Conservation (phyloP, 129 eudicot genomes). For the Centaurea solstitialis region DNA sequence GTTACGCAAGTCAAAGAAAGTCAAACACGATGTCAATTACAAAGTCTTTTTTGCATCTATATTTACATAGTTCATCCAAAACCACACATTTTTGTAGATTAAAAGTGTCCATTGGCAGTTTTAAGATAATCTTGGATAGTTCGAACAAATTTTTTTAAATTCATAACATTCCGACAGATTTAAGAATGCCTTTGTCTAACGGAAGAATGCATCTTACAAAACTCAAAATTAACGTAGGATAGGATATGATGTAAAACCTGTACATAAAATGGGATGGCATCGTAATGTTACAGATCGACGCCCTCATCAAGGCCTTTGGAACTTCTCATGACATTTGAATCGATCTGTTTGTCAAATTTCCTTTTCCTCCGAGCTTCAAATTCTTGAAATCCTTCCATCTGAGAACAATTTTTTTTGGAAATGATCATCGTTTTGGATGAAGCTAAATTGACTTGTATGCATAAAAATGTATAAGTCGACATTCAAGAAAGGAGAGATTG, state of each 20-base stretch:
- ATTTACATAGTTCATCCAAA: neutral
- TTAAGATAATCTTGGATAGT: neutral
- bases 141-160: neutral
- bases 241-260: neutral
- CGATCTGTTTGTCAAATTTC: slow-evolving; percentile 92
- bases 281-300: slow-evolving; percentile 59
- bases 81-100: neutral
- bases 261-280: neutral
- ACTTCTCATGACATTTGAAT: slow-evolving; percentile 88
- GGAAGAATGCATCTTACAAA: neutral
- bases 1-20: neutral
- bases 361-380: slow-evolving; percentile 88
- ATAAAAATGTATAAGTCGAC: neutral
- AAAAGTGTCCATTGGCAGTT: neutral
- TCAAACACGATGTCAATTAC: neutral
- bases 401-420: slow-evolving; percentile 1
- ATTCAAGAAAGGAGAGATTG: neutral
- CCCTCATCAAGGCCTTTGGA: slow-evolving; percentile 97
- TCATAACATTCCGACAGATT: neutral
- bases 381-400: slow-evolving; percentile 98
- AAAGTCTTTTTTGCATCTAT: neutral
- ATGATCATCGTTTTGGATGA: neutral
- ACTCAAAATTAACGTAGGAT: neutral
- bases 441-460: neutral
- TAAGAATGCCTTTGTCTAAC: neutral